These are phyloP conservation scores for Geotrichum candidum DNA, from an alignment of 1,139 yeast genomes.

Conservation along the genomic window DNA sequence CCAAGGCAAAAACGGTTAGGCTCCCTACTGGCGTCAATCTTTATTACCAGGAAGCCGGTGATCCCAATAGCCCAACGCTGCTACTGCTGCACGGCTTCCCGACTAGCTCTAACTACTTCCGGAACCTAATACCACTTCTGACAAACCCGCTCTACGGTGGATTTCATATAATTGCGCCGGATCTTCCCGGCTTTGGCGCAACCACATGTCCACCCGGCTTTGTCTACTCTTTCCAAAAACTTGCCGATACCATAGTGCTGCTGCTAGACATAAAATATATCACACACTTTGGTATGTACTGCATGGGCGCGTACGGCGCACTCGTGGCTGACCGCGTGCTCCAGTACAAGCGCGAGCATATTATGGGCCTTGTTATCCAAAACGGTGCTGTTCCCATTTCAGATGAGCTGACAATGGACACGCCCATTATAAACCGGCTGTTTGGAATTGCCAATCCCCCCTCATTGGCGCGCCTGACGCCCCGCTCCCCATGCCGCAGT, in stretches of 20 bases:
- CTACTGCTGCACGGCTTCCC: conserved; percentile 45
- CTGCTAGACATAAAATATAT: conserved; percentile 33
- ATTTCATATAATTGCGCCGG: conserved; percentile 43
- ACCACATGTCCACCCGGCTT: conserved; percentile 34
- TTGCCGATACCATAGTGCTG: conserved; percentile 34
- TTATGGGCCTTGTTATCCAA: conserved; percentile 37
- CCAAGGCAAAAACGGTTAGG: not conserved
- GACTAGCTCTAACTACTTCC: conserved; percentile 39
- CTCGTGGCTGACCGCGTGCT: conserved; percentile 41
- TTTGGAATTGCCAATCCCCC: not conserved
- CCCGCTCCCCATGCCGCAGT: not conserved
- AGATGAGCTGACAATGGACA: not conserved
- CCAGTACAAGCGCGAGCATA: conserved; percentile 31
- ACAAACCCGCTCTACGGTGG: conserved; percentile 24
- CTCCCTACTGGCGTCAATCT: conserved; percentile 28
- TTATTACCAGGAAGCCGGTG: conserved; percentile 41
- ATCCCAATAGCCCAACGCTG: conserved; percentile 31
- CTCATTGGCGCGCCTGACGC: not conserved
- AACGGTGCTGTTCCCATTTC: conserved; percentile 38
- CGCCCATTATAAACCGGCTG: not conserved
- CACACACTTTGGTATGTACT: conserved; percentile 34
- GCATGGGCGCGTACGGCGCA: conserved; percentile 42
- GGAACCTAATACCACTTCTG: conserved; percentile 37
- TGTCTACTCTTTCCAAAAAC: conserved; percentile 33
- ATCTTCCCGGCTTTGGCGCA: conserved; percentile 42